Evolutionary conservation across 2,329 filamentous ascomycete species (phyloP).

Genomic region (Coniochaeta sp.): DNA sequence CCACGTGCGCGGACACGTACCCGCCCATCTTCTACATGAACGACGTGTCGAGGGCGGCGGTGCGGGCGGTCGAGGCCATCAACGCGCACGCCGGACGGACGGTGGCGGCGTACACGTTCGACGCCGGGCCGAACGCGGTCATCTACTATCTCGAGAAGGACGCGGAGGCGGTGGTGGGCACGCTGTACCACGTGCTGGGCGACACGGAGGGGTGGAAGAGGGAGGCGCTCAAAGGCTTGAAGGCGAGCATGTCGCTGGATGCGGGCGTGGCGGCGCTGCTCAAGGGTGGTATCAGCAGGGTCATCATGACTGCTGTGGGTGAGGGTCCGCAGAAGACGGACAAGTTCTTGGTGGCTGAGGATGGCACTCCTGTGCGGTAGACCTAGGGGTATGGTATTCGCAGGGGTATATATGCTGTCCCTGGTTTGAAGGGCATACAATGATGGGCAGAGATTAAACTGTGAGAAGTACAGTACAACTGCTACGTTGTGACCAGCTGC

Average conservation of each 20-base stretch:
- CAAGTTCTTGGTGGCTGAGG: constrained; percentile 65
- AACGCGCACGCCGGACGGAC: constrained; percentile 72
- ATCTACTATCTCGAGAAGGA: constrained; percentile 89
- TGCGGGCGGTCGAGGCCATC: constrained; percentile 82
- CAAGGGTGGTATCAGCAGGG: constrained; percentile 73
- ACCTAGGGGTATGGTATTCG: constrained; percentile 8
- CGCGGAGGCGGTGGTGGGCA: constrained; percentile 63
- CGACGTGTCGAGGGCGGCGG: constrained; percentile 80
- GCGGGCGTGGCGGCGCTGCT: constrained; percentile 58
- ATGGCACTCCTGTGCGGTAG: constrained; percentile 42
- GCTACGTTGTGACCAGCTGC: not conserved
- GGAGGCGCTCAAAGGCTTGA: constrained; percentile 39
- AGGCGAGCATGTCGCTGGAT: constrained; percentile 52
- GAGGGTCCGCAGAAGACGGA: constrained; percentile 80
- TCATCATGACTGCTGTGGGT: constrained; percentile 88
- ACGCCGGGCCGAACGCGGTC: constrained; percentile 94
- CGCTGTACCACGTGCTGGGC: constrained; percentile 62
- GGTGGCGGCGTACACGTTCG: constrained; percentile 92
- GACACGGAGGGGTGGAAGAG: constrained; percentile 65
- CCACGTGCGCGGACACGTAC: constrained; percentile 87
- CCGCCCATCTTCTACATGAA: constrained; percentile 99
- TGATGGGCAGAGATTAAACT: not conserved
- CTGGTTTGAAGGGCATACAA: not conserved
- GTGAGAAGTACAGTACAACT: not conserved
- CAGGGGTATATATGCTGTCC: not conserved